phyloP scores from a whole-genome alignment of 371 early-diverging fungal genomes.

The Synchytrium microbalum region DNA sequence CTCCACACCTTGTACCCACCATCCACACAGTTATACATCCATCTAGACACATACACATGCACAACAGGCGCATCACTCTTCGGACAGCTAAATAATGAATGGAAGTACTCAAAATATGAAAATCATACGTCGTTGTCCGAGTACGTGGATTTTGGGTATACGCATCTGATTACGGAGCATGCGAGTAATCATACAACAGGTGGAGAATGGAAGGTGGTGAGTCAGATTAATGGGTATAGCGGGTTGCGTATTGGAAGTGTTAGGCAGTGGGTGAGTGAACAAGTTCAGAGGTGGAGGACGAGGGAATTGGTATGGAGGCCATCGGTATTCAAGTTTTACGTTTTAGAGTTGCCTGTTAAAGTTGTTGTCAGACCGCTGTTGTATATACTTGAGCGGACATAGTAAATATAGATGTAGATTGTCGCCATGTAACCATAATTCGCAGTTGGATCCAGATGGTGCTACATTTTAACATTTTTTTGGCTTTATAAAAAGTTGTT shows the following conservation, averaged over 20 bases:
- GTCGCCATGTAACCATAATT: too few species aligned
- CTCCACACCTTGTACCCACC: slow-evolving; percentile 46
- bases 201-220: slow-evolving; percentile 32
- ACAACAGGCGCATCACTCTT: slow-evolving; percentile 85
- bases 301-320: slow-evolving; percentile 9
- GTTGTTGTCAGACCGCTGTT: slow-evolving; percentile 22
- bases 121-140: slow-evolving; percentile 36
- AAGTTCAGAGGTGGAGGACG: slow-evolving; percentile 7
- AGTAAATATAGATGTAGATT: too few species aligned
- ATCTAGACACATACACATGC: slow-evolving; percentile 74
- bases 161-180: slow-evolving; percentile 53
- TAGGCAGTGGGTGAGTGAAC: slow-evolving; percentile 10
- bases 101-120: slow-evolving; percentile 63
- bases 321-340: slow-evolving; percentile 5
- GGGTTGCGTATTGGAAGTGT: slow-evolving; percentile 13
- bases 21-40: slow-evolving; percentile 40
- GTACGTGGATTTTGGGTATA: slow-evolving; percentile 49
- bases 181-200: slow-evolving; percentile 27
- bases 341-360: slow-evolving; percentile 19
- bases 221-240: slow-evolving; percentile 37
- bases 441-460: too few species aligned
- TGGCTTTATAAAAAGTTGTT: too few species aligned
- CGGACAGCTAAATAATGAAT: slow-evolving; percentile 41
- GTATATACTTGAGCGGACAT: slow-evolving; percentile 26
- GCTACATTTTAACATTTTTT: too few species aligned